Evolutionary conservation across 768 basidiomycete genomes (phyloP), one percentile per base, ranked within the genome.

Genomic region (Dictyophora rubrovolvata): DNA sequence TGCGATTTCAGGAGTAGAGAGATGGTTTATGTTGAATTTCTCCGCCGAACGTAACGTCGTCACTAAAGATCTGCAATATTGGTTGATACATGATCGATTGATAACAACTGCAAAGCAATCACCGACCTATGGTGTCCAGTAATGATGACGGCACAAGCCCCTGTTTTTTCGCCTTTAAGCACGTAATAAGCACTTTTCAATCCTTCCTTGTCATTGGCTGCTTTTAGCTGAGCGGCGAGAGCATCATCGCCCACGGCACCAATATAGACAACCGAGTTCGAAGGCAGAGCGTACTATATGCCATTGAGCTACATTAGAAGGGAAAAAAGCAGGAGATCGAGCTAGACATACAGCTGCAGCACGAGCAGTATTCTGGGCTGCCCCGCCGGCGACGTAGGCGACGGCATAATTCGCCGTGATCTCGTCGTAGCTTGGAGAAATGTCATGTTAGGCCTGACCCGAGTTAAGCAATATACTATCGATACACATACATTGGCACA

Each of bases 301-400:
- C 50, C 54, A 46, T 35, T 21, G 23, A 33, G 21, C 18, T 34
- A 48, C 53, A 10, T 8, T 36, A 9, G 42, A 12, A n/a, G n/a
- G n/a, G 36, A 17, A 14, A 9, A 55, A 28, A 51, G 18, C 22
- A 22, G 74, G 17, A 48, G 12, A 35, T 54, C 42, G 55, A 63
- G 53, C 23, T 33, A 36, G 42, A 73, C 92, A 61, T 71, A 96
- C 95, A 49, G 96, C 93, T 65, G 95, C 96, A 63, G 85, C 94
- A 53, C 96, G 89, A 59, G 95, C 94, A 67, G 94, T 84, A 68
- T 99, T 99, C 72, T 99, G 96, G 28, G 91, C 84, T 28, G 96
- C 95, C 66, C 96, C 96, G 61, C 96, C 96, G 55, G 96, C 95
- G 55, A 98, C 94, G 67, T 93, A 99, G 54, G 85, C 86, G 54